Percentiles rank a stretch among this genome's conserved stretches.
Conservation (phyloP, 2,329 filamentous ascomycete genomes). For the Sporothrix humicola region DNA sequence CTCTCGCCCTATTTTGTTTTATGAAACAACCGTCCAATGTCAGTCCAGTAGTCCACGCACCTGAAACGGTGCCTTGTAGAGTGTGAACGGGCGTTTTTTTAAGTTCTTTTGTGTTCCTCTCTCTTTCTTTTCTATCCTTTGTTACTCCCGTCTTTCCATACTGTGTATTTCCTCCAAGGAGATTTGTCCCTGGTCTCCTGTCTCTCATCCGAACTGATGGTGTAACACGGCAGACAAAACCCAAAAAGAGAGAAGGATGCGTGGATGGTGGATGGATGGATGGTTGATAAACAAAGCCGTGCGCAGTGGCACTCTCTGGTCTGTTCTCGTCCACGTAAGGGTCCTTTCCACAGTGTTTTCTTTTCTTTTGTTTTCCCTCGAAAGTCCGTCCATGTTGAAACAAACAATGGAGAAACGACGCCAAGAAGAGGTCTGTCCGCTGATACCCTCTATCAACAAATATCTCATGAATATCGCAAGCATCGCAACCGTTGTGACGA, state of each 20-base stretch:
- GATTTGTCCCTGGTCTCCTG: no score
- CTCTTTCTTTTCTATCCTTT: background rate
- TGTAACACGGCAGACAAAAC: background rate
- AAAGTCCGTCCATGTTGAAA: background rate
- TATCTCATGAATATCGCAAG: background rate
- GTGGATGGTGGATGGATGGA: background rate
- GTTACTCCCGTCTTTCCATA: no score
- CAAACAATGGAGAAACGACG: conserved; percentile 19
- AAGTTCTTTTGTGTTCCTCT: no score
- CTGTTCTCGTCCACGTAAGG: background rate
- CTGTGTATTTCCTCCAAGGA: background rate
- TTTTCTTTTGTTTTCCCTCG: no score
- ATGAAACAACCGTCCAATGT: conserved; percentile 30
- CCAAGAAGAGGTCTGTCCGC: conserved; percentile 22
- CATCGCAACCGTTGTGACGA: background rate
- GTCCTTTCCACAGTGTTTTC: no score
- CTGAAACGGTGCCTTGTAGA: conserved; percentile 23
- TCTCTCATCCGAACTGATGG: conserved; percentile 12
- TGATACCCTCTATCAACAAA: background rate
- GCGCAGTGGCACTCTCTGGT: background rate
- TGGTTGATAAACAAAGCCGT: conserved; percentile 14
- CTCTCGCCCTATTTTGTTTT: background rate
- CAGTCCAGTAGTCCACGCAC: conserved; percentile 1
- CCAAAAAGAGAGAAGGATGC: no score
- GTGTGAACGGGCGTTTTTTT: conserved; percentile 6